A percentile compares a stretch with the other conserved stretches of the same genome.
These are phyloP conservation scores for Cymodocea nodosa DNA, from an alignment of 116 monocot genomes.

Conservation along the genomic window DNA sequence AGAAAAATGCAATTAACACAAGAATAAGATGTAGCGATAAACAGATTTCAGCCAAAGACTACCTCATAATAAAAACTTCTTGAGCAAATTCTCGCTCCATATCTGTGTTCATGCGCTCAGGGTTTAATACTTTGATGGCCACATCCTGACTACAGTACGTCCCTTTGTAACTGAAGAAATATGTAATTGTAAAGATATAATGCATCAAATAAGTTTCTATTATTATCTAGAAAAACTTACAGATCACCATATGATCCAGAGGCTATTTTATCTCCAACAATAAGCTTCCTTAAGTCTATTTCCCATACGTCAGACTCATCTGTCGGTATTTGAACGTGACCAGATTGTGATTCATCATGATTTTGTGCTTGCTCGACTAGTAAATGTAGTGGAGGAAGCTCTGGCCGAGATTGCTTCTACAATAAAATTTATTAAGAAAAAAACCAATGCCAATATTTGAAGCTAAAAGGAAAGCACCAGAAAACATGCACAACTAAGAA, in stretches of 20 bases:
- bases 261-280: constrained; percentile 60
- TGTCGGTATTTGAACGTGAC: constrained; percentile 58
- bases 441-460: no score
- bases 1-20: neutral
- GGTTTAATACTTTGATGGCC: constrained; percentile 78
- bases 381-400: constrained; percentile 15
- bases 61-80: constrained; percentile 94
- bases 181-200: neutral
- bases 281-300: constrained; percentile 55
- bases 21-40: neutral
- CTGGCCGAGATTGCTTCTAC: constrained; percentile 32
- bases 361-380: constrained; percentile 17
- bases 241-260: constrained; percentile 85
- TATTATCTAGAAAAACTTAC: constrained; percentile 21
- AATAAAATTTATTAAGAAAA: neutral
- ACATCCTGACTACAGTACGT: constrained; percentile 79
- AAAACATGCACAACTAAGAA: no score
- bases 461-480: no score
- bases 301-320: constrained; percentile 68
- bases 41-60: neutral
- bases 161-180: constrained; percentile 48
- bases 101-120: constrained; percentile 54
- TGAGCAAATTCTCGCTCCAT: constrained; percentile 86
- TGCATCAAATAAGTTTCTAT: neutral
- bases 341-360: constrained; percentile 8